These are phyloP conservation scores for Oryza longistaminata DNA, from an alignment of 176 grass and related monocot species.

Conservation along the genomic window DNA sequence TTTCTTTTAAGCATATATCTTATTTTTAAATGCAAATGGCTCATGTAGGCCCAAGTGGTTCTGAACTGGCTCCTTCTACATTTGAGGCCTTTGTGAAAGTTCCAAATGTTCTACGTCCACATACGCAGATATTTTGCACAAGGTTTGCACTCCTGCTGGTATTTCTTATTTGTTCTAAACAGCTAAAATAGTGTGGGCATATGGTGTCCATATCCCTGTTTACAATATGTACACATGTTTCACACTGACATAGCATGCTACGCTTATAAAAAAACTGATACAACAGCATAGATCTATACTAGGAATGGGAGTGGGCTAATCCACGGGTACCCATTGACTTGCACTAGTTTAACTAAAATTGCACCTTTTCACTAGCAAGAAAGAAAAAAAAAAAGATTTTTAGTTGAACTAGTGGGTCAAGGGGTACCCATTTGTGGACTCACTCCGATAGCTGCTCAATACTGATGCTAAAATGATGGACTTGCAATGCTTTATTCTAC, in stretches of 20 bases:
- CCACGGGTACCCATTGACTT: background rate
- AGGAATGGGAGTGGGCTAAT: background rate
- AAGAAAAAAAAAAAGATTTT: background rate
- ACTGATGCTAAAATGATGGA: conserved; percentile 1
- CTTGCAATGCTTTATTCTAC: conserved; percentile 1
- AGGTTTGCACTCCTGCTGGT: conserved; percentile 47
- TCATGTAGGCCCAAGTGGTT: conserved; percentile 78
- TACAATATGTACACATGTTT: conserved; percentile 20
- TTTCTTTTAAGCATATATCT: conserved; percentile 16
- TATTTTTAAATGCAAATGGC: conserved; percentile 31
- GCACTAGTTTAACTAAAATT: background rate
- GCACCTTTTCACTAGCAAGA: background rate
- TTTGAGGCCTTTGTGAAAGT: conserved; percentile 98
- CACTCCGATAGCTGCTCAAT: background rate
- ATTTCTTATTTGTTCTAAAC: conserved; percentile 12
- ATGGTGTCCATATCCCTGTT: conserved; percentile 3
- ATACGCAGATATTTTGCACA: conserved; percentile 96
- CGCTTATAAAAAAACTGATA: conserved; percentile 1
- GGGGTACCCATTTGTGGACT: background rate
- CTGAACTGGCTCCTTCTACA: conserved; percentile 63
- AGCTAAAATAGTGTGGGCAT: conserved; percentile 11
- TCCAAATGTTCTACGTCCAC: conserved; percentile 78
- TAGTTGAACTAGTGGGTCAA: background rate
- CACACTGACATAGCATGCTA: conserved; percentile 7
- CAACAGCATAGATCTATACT: conserved; percentile 7